These are phyloP conservation scores for sunflower (Helianthus annuus) DNA, from an alignment of 129 eudicot genomes.

Conservation along the genomic window HanXRQr2.0-SUNRISE NC_035448.2:27221797-27222296, in stretches of 20 bases:
- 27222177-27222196: too few relatives aligned
- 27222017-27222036: slow-evolving; percentile 1
- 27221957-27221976: slow-evolving; percentile 33
- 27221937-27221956: slow-evolving; percentile 45
- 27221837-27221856: slow-evolving; percentile 82
- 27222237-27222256: too few relatives aligned
- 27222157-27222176: neutral
- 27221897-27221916: neutral
- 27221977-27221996: slow-evolving; percentile 22
- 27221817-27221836: slow-evolving; percentile 98
- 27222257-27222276: too few relatives aligned
- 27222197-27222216: too few relatives aligned
- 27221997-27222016: slow-evolving; percentile 19
- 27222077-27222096: neutral
- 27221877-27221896: neutral
- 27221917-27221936: neutral
- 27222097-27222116: slow-evolving; percentile 16
- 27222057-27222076: slow-evolving; percentile 30
- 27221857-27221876: slow-evolving; percentile 60
- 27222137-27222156: slow-evolving; percentile 23
- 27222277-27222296: too few relatives aligned
- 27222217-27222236: too few relatives aligned
- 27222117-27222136: slow-evolving; percentile 34
- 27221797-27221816: slow-evolving; percentile 69
- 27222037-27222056: neutral